Conservation (phyloP, 208 protist species). For the Leishmania mexicana region DNA sequence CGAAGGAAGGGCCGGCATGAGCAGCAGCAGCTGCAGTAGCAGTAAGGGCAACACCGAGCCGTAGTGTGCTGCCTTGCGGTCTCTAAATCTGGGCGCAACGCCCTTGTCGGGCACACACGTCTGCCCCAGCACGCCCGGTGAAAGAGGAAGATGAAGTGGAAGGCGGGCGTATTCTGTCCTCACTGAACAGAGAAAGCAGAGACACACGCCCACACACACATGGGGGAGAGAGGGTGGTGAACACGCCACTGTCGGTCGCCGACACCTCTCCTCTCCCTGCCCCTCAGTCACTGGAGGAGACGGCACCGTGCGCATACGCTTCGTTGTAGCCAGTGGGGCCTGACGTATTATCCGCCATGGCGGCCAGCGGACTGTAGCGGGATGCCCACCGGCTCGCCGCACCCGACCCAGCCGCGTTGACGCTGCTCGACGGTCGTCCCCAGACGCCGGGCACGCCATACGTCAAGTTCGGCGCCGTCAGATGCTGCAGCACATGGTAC, state of each 20-base stretch:
- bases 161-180: background rate
- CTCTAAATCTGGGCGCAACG: background rate
- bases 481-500: conserved; percentile 57
- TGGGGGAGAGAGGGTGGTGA: background rate
- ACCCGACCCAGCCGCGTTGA: conserved; percentile 29
- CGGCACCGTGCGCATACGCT: background rate
- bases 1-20: background rate
- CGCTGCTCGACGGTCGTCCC: conserved; percentile 43
- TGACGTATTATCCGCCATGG: conserved; percentile 32
- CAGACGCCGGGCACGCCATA: conserved; percentile 44
- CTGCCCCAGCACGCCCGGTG: background rate
- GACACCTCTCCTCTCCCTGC: background rate
- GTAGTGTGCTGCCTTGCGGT: background rate
- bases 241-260: background rate
- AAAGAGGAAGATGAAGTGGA: background rate
- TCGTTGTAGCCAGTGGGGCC: conserved; percentile 17
- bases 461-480: conserved; percentile 42
- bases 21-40: background rate
- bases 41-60: background rate
- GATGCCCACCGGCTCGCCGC: conserved; percentile 45
- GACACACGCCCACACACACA: background rate
- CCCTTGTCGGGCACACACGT: background rate
- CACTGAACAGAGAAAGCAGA: background rate
- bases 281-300: conserved; percentile 39
- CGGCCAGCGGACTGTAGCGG: conserved; percentile 62